Evolutionary conservation across 1,139 yeast species (phyloP), one percentile per base, ranked within the genome.

Genomic region (Lodderomyces beijingensis): DNA sequence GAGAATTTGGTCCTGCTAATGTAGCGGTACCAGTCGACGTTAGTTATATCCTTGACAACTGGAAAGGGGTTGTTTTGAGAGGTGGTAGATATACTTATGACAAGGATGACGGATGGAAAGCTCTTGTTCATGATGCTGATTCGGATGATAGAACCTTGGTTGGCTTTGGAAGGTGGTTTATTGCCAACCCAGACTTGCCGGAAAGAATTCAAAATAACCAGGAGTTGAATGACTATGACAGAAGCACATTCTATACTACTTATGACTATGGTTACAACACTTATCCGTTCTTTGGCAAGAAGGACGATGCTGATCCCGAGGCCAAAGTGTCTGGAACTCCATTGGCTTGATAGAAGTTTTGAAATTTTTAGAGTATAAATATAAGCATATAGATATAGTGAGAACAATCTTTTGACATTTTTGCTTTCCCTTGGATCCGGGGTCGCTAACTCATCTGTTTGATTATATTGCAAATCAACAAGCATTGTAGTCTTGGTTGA

Each of bases 131-230:
- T 12, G 59, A 54, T 35, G 45, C 58, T 27, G 34, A 42, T 32
- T 50, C 47, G 2, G 61, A 65, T 41, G 63, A 54, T 31, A 55
- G 70, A 46, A 65, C 73, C 4, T 47, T 69, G 39, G 53, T 66
- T 41, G 73, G 65, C 5, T 65, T 62, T 45, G 70, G 71, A 29
- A 65, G 79, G 51, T 58, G 55, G 39, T 74, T 58, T 43, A 65
- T 65, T 33, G 57, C 78, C 4, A 76, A 74, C 52, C 80, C 80
- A 3, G 80, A 76, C 51, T 57, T 75, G 30, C 66, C 62, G 5
- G 44, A 60, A 12, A 64, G 78, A 51, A 50, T 74, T 25, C 57
- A 59, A 34, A 53, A 70, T 24, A 74, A 74, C 11, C 37, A 45
- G 30, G 60, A 59, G 22, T 57, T 74, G 43, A 65, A 59, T 34